Base-by-base conservation (phyloP, 345 rosid species). In the Dipteronia dyeriana region DNA sequence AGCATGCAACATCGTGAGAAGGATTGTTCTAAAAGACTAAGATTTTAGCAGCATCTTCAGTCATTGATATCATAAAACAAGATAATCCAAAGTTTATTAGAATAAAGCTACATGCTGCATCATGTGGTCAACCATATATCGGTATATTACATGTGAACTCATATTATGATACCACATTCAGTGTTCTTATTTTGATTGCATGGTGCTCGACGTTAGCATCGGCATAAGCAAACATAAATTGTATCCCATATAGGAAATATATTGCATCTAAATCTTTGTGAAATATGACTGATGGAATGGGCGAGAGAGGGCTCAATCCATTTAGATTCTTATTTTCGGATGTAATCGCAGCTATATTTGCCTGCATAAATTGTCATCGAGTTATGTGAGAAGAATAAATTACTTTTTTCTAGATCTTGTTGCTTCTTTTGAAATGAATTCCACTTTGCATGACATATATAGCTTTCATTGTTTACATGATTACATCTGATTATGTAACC, bases 401-500 rank as follows among this genome's bases (percentile, higher is more conserved):
- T 4, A 14, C 5, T 53, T 53, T 14, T 53, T 53, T 56, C 1
- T 45, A 9, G 3, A 6, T 51, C 20, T 5, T n/a, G 29, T 45
- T 63, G 29, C 61, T 61, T 67, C 34, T 60, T 60, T 53, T 25
- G 1, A 39, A 43, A 26, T 31, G 7, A 25, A 19, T 76, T 70
- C 17, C 62, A 78, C 38, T 73, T 61, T 62, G 47, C 57, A 13
- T 31, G 17, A 14, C 70, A 70, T 73, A 47, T 60, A 34, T 39
- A 9, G 25, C 34, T n/a, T 75, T 65, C 67, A 53, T 66, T n/a
- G 38, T 34, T 34, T 34, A 34, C 38, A 34, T 34, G 0, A 34
- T 34, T 81, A 68, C 71, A 47, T 73, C 68, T 53, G 60, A 16
- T 78, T 43, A 9, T 73, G 0, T 72, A 34, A 63, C 23, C 26